Evolutionary conservation across 129 eudicot species (phyloP).

Genomic region (Pittosporum tobira): DNA sequence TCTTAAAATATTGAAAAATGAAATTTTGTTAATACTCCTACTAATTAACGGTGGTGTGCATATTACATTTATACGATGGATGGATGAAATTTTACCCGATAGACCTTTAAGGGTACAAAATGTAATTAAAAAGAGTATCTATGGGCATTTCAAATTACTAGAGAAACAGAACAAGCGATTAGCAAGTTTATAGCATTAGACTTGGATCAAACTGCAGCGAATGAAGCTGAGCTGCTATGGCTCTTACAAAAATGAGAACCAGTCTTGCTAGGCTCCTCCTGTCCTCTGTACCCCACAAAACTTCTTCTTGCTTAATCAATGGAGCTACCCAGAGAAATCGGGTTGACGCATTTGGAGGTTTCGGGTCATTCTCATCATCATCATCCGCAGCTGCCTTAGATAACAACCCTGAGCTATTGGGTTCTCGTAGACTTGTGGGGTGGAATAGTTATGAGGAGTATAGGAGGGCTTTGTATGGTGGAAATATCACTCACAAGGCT

Average conservation of each 20-base stretch:
- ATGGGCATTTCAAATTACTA: too few relatives aligned
- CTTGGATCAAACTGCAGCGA: neutral
- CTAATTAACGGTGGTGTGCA: too few relatives aligned
- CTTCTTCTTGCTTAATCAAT: constrained; percentile 10
- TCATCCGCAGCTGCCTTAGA: constrained; percentile 27
- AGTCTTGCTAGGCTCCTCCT: constrained; percentile 15
- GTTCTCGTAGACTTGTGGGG: constrained; percentile 38
- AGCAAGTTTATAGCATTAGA: neutral
- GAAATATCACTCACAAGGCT: constrained; percentile 79
- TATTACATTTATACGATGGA: too few relatives aligned
- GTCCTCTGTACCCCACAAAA: constrained; percentile 7
- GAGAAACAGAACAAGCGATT: neutral
- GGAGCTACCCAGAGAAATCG: constrained; percentile 7
- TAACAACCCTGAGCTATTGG: constrained; percentile 14
- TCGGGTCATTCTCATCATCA: constrained; percentile 19
- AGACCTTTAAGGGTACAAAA: too few relatives aligned
- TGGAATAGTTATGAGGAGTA: constrained; percentile 66
- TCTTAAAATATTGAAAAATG: neutral
- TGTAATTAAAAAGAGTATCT: too few relatives aligned
- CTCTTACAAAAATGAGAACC: constrained; percentile 9
- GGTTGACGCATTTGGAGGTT: constrained; percentile 15
- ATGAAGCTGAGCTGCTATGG: constrained; percentile 4
- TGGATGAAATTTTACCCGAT: too few relatives aligned
- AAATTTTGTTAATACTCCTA: neutral
- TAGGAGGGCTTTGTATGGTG: constrained; percentile 74